A percentile compares a stretch with the other conserved stretches of the same genome.
These are phyloP conservation scores for Paramecium tetraurelia DNA, from an alignment of 73 alveolate species.

Conservation along the genomic window DNA sequence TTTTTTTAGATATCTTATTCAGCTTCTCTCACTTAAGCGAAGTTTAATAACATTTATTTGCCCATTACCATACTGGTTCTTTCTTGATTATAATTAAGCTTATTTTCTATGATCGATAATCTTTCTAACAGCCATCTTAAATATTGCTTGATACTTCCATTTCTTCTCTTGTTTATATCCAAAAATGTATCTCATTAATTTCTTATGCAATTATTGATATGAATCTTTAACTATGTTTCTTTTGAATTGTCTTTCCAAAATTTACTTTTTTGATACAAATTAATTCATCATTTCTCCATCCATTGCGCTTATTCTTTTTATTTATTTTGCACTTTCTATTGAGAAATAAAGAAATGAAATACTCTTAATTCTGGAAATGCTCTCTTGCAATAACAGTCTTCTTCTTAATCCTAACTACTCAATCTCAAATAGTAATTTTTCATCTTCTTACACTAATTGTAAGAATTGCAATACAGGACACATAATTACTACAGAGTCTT, in stretches of 20 bases:
- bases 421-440: background rate
- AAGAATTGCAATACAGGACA: background rate
- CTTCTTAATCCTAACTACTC: constrained; percentile 38
- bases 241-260: background rate
- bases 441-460: background rate
- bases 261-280: background rate
- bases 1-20: background rate
- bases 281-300: background rate
- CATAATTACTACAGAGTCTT: background rate
- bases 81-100: background rate
- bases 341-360: background rate
- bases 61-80: constrained; percentile 14
- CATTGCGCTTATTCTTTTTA: background rate
- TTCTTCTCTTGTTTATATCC: constrained; percentile 11
- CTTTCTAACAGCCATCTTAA: constrained; percentile 29
- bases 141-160: constrained; percentile 1
- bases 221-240: background rate
- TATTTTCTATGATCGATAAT: background rate
- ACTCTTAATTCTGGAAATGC: background rate
- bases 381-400: background rate
- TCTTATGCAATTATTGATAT: background rate
- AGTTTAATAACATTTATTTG: background rate
- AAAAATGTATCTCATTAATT: background rate
- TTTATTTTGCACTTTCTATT: background rate
- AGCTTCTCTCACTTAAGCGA: background rate